Evolutionary conservation across 805 yeast genomes (phyloP), one percentile per base, ranked within the genome.

Genomic region (Sungouiella thailandica): DNA sequence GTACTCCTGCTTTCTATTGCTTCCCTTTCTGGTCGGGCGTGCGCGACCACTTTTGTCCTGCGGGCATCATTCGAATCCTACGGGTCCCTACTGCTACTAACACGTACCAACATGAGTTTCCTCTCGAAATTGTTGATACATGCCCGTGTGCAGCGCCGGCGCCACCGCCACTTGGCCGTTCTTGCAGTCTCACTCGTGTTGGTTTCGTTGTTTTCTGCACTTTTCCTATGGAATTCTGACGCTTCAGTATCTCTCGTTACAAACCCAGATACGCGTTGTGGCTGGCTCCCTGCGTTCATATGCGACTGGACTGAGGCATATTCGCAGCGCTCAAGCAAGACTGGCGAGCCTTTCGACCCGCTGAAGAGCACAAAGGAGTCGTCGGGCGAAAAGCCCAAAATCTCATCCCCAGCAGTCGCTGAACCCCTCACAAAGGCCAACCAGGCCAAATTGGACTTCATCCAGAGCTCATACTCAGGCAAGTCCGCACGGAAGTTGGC

Each of bases 121-220:
- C 9, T 19, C 22, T 19, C 22, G 22, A 7, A 19, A 14, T n/a
- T 43, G 17, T 25, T 33, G 24, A 17, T 41, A 14, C 44, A 40
- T 15, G 32, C 35, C 12, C 47, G 47, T 9, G 25, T 43, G 19
- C 46, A 36, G 29, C 46, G 47, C 22, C 23, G 47, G 30, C 43
- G 47, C 17, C 47, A 43, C 29, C 26, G 35, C 15, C 30, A 28
- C 13, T 14, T 29, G 7, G 11, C 18, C 13, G 11, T 28, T 12
- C 14, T 17, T 9, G 34, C 39, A n/a, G 32, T 26, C 15, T 18
- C 38, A 7, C 17, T 42, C 23, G 17, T 38, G 32, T 25, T 43
- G 17, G 24, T 16, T 13, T 29, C 25, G 15, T 30, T 38, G 19
- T 32, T 38, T 7, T 7, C 8, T 15, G 25, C 43, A 15, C 13